Percentiles rank a stretch among this genome's conserved stretches.
Evolutionary conservation across 306 rosid species (phyloP).

Genomic region (Lupinus albus): DNA sequence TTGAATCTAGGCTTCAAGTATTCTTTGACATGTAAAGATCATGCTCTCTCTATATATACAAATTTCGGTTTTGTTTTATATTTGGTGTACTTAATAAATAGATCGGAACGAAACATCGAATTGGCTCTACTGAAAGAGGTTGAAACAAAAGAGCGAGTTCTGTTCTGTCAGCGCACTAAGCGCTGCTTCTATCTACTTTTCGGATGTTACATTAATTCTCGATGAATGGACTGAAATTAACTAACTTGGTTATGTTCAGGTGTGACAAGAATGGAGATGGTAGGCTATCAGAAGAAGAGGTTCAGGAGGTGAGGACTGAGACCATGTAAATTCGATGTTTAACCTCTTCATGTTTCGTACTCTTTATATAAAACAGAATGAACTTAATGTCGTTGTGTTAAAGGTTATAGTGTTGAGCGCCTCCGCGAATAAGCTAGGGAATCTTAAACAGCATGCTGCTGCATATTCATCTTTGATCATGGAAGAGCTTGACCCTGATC

Average conservation of each 20-base stretch:
- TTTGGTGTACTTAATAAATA: no score
- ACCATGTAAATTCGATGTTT: conserved; percentile 5
- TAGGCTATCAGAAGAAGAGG: conserved; percentile 85
- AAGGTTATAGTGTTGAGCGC: conserved; percentile 96
- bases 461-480: conserved; percentile 80
- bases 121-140: no score
- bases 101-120: no score
- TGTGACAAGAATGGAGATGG: conserved; percentile 99
- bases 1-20: conserved; percentile 79
- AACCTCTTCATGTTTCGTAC: not conserved
- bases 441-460: conserved; percentile 69
- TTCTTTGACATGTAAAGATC: conserved; percentile 85
- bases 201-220: not conserved
- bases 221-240: conserved; percentile 10
- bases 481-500: conserved; percentile 97
- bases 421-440: conserved; percentile 77
- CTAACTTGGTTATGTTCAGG: conserved; percentile 53
- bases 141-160: no score
- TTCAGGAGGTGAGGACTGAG: conserved; percentile 67
- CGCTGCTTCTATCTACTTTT: not conserved
- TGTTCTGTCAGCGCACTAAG: no score
- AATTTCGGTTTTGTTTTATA: no score
- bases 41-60: not conserved
- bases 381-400: conserved; percentile 39
- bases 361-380: conserved; percentile 33